Evolutionary conservation across 2,329 filamentous ascomycete genomes (phyloP), one percentile per base, ranked within the genome.

Genomic region (Fusarium mundagurra): DNA sequence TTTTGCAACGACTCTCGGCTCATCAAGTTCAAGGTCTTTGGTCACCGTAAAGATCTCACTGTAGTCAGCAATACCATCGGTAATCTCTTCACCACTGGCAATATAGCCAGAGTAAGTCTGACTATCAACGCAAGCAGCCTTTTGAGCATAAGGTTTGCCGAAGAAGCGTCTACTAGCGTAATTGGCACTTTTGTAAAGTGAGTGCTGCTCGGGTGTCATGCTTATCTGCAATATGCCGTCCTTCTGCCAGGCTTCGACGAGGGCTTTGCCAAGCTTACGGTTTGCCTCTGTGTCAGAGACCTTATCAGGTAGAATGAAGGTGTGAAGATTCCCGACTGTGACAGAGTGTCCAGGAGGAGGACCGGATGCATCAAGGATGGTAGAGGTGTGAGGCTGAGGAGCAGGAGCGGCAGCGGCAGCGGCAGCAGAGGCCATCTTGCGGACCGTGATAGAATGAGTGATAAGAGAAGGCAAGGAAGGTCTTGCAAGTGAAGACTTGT

Each of bases 21-120:
- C 85, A 9, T 79, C 67, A 5, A 77, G 67, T 8, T 77, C 75
- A 12, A 88, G 77, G 55, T 88, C 86, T 66, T 87, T 88, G 18
- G 84, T 87, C 24, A 88, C 84, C 4, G 86, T 88, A 68, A 87
- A 88, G 38, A 88, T 87, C 76, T 88, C 86, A 2, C 84, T 86
- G 72, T 87, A 88, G 73, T 88, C 86, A 22, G 85, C 85, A 33
- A 88, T 82, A 41, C 85, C 85, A 61, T 85, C 81, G 6, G 85
- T 86, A 7, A 86, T 81, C 75, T 86, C 85, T 71, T 88, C 86
- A 0, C 86, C 86, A 0, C 84, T 86, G 31, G 85, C 86, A 54
- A 87, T 84, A 72, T 88, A 88, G 6, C 86, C 86, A 1, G 85
- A 76, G 54, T 86, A 88, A 70, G 84, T 87, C 68, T 82, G 80